Percentiles rank a stretch among this genome's conserved stretches.
These are phyloP conservation scores for Nematodospora valgi DNA, from an alignment of 805 yeast genomes.

Conservation along the genomic window DNA sequence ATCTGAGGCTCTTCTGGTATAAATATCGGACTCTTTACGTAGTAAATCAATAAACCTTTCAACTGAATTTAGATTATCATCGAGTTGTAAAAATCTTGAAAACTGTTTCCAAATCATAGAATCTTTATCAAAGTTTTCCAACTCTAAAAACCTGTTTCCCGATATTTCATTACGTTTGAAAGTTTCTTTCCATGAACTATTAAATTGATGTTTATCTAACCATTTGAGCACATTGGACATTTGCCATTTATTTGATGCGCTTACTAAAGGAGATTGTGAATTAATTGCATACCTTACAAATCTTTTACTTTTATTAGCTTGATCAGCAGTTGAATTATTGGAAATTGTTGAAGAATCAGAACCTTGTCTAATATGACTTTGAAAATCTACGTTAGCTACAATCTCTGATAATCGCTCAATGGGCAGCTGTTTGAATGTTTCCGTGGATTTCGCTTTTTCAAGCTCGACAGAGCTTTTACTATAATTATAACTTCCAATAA, in stretches of 20 bases:
- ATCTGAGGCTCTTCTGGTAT: not conserved
- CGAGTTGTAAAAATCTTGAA: slow-evolving; percentile 28
- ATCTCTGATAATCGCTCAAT: not conserved
- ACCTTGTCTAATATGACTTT: slow-evolving; percentile 26
- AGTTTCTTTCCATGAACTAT: slow-evolving; percentile 67
- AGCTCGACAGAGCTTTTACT: slow-evolving; percentile 20
- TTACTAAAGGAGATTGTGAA: slow-evolving; percentile 21
- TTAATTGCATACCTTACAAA: slow-evolving; percentile 43
- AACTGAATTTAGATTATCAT: slow-evolving; percentile 50
- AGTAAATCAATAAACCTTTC: slow-evolving; percentile 39
- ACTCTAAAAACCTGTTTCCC: slow-evolving; percentile 61
- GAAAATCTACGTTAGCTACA: not conserved
- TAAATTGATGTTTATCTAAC: slow-evolving; percentile 68
- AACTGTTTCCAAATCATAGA: slow-evolving; percentile 46
- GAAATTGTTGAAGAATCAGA: slow-evolving; percentile 36
- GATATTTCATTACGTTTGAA: slow-evolving; percentile 55
- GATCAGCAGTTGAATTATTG: slow-evolving; percentile 23
- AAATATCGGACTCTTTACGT: slow-evolving; percentile 11
- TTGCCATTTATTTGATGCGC: slow-evolving; percentile 54
- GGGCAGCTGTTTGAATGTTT: not conserved
- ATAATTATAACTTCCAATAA: slow-evolving; percentile 27
- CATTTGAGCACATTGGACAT: slow-evolving; percentile 62
- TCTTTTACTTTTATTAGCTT: slow-evolving; percentile 34
- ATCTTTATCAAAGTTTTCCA: slow-evolving; percentile 59
- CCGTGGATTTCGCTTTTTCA: not conserved